These are phyloP conservation scores for Microthyrium microscopicum DNA, from an alignment of 2,329 filamentous ascomycete genomes.

Conservation along the genomic window DNA sequence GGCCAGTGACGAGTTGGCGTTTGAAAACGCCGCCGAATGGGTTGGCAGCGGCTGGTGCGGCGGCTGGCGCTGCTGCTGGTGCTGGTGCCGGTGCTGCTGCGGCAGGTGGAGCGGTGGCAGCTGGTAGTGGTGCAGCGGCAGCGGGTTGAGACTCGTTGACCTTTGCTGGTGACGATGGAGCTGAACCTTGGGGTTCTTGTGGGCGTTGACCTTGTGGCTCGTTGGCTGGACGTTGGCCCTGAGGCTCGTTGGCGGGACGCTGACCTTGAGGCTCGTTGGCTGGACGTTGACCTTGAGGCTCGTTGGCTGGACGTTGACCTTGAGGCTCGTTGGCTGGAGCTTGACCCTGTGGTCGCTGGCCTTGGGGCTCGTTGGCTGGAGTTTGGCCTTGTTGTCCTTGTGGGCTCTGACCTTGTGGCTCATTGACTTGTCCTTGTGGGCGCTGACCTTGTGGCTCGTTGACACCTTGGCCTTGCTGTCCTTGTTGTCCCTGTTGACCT, in stretches of 20 bases:
- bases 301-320: neutral
- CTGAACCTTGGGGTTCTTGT: too few relatives aligned
- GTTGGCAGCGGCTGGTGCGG: neutral
- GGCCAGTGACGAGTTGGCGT: neutral
- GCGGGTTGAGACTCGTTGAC: neutral
- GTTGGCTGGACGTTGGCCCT: too few relatives aligned
- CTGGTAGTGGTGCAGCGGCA: neutral
- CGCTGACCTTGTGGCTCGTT: neutral
- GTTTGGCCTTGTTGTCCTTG: neutral
- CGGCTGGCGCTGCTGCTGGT: slow-evolving; percentile 1
- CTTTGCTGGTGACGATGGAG: neutral
- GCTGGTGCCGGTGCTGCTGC: neutral
- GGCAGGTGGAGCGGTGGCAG: neutral
- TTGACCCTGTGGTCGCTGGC: neutral
- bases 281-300: neutral
- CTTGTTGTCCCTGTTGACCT: slow-evolving; percentile 6
- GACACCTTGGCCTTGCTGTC: slow-evolving; percentile 7
- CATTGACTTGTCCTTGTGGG: neutral
- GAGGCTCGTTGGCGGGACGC: too few relatives aligned
- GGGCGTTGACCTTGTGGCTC: too few relatives aligned
- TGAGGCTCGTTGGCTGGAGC: neutral
- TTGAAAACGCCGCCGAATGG: neutral
- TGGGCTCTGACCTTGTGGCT: neutral
- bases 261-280: neutral
- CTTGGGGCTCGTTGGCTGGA: neutral